Percentiles rank a stretch among this genome's conserved stretches.
phyloP scores from a whole-genome alignment of 805 yeast genomes.

The Saturnispora galanensis region DNA sequence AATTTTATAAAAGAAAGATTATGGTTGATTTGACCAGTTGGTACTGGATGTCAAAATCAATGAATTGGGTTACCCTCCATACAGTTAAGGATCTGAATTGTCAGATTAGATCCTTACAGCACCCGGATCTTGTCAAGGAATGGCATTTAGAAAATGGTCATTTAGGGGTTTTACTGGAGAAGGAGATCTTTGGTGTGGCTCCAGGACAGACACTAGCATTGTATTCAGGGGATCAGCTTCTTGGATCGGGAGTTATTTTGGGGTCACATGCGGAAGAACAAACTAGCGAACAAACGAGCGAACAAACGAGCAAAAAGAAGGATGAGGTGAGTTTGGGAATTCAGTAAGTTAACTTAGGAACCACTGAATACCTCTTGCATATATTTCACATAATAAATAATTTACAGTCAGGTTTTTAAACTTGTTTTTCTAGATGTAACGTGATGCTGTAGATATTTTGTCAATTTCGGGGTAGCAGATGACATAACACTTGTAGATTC shows the following conservation, averaged over 20 bases:
- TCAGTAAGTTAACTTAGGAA: too few species aligned
- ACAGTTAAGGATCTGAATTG: constrained; percentile 27
- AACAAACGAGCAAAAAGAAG: too few species aligned
- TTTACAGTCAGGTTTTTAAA: too few species aligned
- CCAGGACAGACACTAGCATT: constrained; percentile 82
- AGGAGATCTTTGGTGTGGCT: constrained; percentile 63
- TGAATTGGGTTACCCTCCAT: constrained; percentile 9
- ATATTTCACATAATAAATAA: too few species aligned
- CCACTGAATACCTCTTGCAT: constrained; percentile 6
- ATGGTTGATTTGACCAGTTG: constrained; percentile 30
- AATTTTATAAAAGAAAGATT: constrained; percentile 39
- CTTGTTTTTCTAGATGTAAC: too few species aligned
- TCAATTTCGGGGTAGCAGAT: too few species aligned
- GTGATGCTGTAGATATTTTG: too few species aligned
- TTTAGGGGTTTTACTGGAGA: constrained; percentile 31
- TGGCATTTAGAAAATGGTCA: constrained; percentile 7
- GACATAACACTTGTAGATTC: constrained; percentile 13
- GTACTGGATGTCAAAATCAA: constrained; percentile 35
- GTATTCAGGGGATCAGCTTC: constrained; percentile 53
- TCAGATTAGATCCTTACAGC: constrained; percentile 70
- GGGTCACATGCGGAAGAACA: background rate
- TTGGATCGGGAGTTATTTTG: constrained; percentile 51
- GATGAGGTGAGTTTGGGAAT: too few species aligned
- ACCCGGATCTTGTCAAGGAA: constrained; percentile 31
- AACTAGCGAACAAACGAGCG: too few species aligned